Conservation (phyloP, 768 basidiomycete genomes). For the Gelatoporia subvermispora region DNA sequence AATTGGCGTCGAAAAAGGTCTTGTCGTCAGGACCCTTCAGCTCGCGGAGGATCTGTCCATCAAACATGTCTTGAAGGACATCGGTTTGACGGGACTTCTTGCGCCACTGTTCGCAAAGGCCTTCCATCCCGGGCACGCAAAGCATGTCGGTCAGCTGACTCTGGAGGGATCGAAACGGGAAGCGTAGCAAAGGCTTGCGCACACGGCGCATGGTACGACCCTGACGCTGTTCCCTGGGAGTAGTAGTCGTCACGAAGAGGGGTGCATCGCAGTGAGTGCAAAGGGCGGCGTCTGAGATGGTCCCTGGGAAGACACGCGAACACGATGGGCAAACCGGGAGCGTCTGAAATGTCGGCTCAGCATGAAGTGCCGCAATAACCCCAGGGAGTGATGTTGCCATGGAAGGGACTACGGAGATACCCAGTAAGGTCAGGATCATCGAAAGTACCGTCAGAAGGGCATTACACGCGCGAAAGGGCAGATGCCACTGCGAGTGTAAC, state of each 20-base stretch:
- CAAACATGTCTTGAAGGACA: constrained; percentile 21
- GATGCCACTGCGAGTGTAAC: not conserved
- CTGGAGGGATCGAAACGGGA: constrained; percentile 6
- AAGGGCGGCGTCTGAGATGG: too few relatives aligned
- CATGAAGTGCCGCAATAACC: not conserved
- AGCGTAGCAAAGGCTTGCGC: constrained; percentile 2
- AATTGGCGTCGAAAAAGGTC: constrained; percentile 20
- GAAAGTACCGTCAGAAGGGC: not conserved
- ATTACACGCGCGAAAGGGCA: not conserved
- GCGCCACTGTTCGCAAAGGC: constrained; percentile 15
- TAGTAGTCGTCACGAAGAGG: too few relatives aligned
- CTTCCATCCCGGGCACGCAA: constrained; percentile 21
- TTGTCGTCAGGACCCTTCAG: constrained; percentile 21
- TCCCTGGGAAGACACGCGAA: not conserved
- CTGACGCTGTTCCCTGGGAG: too few relatives aligned
- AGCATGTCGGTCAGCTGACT: constrained; percentile 14
- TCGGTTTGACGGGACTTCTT: constrained; percentile 3
- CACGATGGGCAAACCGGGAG: not conserved
- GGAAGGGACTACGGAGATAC: too few relatives aligned
- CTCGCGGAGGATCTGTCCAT: constrained; percentile 21
- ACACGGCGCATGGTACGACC: too few relatives aligned
- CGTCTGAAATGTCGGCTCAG: not conserved
- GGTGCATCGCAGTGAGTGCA: too few relatives aligned
- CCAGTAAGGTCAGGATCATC: too few relatives aligned
- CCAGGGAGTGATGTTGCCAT: not conserved